Percentiles rank a stretch among this genome's conserved stretches.
Evolutionary conservation across 2,329 filamentous ascomycete genomes (phyloP).

Genomic region (Alternaria sp.): DNA sequence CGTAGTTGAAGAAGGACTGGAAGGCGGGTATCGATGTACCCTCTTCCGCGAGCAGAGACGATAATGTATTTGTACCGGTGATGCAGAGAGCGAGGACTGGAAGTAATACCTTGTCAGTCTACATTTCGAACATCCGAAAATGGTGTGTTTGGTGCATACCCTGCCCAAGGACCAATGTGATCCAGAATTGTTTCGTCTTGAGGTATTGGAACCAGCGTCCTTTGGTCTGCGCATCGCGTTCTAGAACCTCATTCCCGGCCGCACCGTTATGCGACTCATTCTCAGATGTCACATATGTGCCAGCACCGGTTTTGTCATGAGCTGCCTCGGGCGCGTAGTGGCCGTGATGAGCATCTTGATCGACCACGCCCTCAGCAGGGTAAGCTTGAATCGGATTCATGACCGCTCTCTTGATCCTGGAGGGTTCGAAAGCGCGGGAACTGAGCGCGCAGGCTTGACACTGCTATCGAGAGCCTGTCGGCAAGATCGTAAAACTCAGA

Average conservation of each 20-base stretch:
- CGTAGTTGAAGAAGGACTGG: conserved; percentile 95
- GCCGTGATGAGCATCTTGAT: conserved; percentile 25
- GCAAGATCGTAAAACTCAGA: not conserved
- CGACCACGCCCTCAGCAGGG: conserved; percentile 15
- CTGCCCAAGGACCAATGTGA: conserved; percentile 76
- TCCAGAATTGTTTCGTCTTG: conserved; percentile 84
- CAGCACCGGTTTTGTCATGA: conserved; percentile 29
- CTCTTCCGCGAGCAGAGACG: conserved; percentile 70
- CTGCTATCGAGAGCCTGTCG: not conserved
- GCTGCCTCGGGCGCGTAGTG: conserved; percentile 15
- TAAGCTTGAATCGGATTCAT: conserved; percentile 22
- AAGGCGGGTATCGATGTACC: conserved; percentile 89
- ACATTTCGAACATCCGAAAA: not conserved
- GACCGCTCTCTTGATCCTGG: not conserved
- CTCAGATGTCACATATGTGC: conserved; percentile 32
- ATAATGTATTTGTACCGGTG: conserved; percentile 91
- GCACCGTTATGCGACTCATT: conserved; percentile 29
- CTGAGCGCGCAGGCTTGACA: not conserved
- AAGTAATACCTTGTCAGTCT: not conserved
- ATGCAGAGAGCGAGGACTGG: conserved; percentile 72
- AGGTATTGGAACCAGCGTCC: conserved; percentile 71
- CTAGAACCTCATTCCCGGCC: conserved; percentile 28
- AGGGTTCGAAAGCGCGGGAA: not conserved
- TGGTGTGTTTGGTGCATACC: conserved; percentile 27
- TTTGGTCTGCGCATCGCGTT: conserved; percentile 48